Percentiles rank a stretch among this genome's conserved stretches.
Evolutionary conservation across 2,329 filamentous ascomycete species (phyloP).

Genomic region (Didymella exigua): DNA sequence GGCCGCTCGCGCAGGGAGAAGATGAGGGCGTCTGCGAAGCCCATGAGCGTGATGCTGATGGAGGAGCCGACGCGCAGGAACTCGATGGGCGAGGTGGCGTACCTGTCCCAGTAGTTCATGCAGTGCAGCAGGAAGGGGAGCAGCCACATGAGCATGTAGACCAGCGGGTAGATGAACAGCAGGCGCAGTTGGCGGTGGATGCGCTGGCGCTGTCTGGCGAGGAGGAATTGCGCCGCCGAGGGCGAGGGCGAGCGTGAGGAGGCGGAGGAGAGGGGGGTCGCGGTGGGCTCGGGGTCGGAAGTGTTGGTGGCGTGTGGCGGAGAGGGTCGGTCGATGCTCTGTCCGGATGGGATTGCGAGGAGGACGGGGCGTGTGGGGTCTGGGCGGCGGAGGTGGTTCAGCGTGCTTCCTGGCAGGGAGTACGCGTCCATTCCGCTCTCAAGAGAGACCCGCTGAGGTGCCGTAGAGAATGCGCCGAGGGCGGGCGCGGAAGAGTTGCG

Average conservation of each 20-base stretch:
- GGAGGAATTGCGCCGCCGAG: slow-evolving; percentile 15
- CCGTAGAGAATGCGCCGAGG: neutral
- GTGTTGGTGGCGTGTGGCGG: too few relatives aligned
- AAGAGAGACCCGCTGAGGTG: neutral
- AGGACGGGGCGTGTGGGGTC: slow-evolving; percentile 7
- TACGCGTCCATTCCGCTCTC: neutral
- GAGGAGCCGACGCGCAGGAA: slow-evolving; percentile 61
- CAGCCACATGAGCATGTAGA: slow-evolving; percentile 75
- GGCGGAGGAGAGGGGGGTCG: neutral
- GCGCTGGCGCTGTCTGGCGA: slow-evolving; percentile 54
- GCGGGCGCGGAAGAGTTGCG: slow-evolving; percentile 4
- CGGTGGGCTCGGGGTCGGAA: neutral
- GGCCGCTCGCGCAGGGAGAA: slow-evolving; percentile 74
- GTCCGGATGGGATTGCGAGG: slow-evolving; percentile 13
- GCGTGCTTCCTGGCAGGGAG: slow-evolving; percentile 8
- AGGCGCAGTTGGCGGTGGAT: slow-evolving; percentile 72
- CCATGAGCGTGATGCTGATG: slow-evolving; percentile 68
- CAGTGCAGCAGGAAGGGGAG: slow-evolving; percentile 71
- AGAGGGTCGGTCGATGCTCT: neutral
- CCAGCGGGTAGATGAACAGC: slow-evolving; percentile 76
- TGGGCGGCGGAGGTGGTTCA: neutral
- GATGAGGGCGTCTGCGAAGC: slow-evolving; percentile 69
- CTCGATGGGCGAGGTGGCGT: slow-evolving; percentile 60
- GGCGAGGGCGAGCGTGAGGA: neutral
- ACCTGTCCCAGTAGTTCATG: slow-evolving; percentile 62